phyloP scores from a whole-genome alignment of 768 basidiomycete genomes.

The Lactarius evosmus region DNA sequence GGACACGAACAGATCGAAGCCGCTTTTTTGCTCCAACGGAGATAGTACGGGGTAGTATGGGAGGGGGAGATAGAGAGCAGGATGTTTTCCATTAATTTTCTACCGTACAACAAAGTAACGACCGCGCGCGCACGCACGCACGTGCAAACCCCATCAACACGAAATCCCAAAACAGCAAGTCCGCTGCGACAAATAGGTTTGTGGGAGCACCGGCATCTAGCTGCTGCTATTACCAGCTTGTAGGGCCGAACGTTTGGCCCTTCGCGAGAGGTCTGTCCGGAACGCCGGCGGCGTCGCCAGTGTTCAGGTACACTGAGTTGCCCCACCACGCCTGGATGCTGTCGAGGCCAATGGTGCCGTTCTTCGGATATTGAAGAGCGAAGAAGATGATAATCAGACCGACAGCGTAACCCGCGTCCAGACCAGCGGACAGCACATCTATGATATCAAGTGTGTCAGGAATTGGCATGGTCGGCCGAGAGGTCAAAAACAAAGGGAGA shows the following conservation, averaged over 20 bases:
- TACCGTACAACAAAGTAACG: neutral
- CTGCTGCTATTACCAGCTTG: conserved; percentile 10
- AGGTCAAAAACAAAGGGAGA: conserved; percentile 10
- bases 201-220: neutral
- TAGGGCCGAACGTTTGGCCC: conserved; percentile 23
- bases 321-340: conserved; percentile 70
- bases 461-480: too few relatives aligned
- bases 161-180: neutral
- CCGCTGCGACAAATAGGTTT: neutral
- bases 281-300: conserved; percentile 33
- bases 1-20: neutral
- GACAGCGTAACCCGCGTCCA: conserved; percentile 68
- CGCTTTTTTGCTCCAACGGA: neutral
- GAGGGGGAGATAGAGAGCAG: neutral
- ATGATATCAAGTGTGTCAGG: conserved; percentile 30
- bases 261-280: conserved; percentile 20
- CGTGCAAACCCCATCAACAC: neutral
- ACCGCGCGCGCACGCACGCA: neutral
- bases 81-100: neutral
- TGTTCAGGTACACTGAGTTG: conserved; percentile 43
- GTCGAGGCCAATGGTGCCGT: conserved; percentile 55
- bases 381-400: conserved; percentile 57
- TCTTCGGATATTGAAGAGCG: conserved; percentile 57
- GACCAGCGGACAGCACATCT: conserved; percentile 67
- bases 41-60: neutral